Conservation (phyloP, 2,329 filamentous ascomycete species). For the Apiospora saccharicola region DNA sequence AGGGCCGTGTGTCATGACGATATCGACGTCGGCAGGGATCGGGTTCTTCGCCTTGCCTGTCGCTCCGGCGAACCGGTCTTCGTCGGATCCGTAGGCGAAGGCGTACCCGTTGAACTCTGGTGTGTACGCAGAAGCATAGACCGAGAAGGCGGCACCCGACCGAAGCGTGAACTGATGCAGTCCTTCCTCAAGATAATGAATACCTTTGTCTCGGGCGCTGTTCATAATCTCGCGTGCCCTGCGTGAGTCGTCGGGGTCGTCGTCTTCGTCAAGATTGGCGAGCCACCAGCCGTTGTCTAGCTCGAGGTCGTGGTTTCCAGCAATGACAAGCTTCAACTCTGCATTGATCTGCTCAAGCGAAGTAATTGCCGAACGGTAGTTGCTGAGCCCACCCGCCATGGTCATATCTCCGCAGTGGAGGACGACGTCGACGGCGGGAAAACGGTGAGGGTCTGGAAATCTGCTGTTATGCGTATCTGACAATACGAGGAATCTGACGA, state of each 20-base stretch:
- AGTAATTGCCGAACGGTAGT: constrained; percentile 41
- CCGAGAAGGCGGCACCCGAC: constrained; percentile 38
- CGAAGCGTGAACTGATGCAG: constrained; percentile 38
- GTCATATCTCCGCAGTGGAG: constrained; percentile 51
- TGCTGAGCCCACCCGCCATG: constrained; percentile 36
- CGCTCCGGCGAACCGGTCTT: constrained; percentile 39
- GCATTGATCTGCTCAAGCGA: constrained; percentile 39
- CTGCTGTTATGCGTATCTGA: constrained; percentile 23
- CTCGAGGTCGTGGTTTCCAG: constrained; percentile 45
- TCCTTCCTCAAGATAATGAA: constrained; percentile 39
- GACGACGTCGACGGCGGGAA: constrained; percentile 43
- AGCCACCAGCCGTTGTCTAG: constrained; percentile 28
- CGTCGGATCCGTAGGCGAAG: constrained; percentile 38
- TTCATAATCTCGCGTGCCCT: background rate
- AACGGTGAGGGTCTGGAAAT: constrained; percentile 26
- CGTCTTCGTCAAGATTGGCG: constrained; percentile 13
- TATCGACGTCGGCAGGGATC: constrained; percentile 41
- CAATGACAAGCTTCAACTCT: constrained; percentile 45
- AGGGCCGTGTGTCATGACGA: constrained; percentile 50
- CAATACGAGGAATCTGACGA: constrained; percentile 19
- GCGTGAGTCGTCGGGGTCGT: background rate
- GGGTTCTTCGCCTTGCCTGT: constrained; percentile 25
- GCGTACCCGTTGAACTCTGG: constrained; percentile 41
- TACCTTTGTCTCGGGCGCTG: background rate
- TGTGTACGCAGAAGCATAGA: constrained; percentile 44